Evolutionary conservation across 2,329 filamentous ascomycete genomes (phyloP), one percentile per base, ranked within the genome.

Genomic region (Calcarisporium arbuscula): DNA sequence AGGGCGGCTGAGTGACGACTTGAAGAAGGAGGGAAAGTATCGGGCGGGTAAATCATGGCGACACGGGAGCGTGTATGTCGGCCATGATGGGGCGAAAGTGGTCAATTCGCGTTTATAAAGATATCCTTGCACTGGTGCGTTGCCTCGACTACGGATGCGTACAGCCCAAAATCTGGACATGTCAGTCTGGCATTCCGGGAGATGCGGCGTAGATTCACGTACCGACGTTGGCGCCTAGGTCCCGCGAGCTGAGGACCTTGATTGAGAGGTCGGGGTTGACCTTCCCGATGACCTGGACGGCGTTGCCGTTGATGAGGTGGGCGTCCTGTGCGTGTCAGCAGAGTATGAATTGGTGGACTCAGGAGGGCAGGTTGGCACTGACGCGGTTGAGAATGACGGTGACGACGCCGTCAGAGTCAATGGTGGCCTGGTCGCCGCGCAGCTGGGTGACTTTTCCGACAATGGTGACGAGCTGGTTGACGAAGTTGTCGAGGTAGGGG

Each of bases 381-480:
- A 88, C 84, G 32, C 81, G 71, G 54, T 85, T 88, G 45, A 96
- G 58, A 14, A 82, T 65, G 3, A 87, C 69, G 1, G 80, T 85
- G 18, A 95, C 75, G 16, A 78, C 73, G 0, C 90, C 90, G 18
- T 79, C 82, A 6, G 86, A 82, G 38, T 95, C 87, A 19, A 96
- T 74, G 6, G 79, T 77, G 0, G 88, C 90, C 32, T 76, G 74
- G 34, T 92, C 85, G 46, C 89, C 89, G 33, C 81, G 80, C 17
- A 96, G 70, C 51, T 92, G 81, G 5, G 77, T 74, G 30, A 96
- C 88, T 51, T 83, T 88, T 51, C 92, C 92, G 5, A 94, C 72
- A 36, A 96, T 70, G 49, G 88, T 88, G 43, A 96, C 85, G 42
- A 84, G 85, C 45, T 77, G 74, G 46, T 71, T 70, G 46, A 80